These are phyloP conservation scores for Murraya koenigii DNA, from an alignment of 345 rosid species.

Conservation along the genomic window DNA sequence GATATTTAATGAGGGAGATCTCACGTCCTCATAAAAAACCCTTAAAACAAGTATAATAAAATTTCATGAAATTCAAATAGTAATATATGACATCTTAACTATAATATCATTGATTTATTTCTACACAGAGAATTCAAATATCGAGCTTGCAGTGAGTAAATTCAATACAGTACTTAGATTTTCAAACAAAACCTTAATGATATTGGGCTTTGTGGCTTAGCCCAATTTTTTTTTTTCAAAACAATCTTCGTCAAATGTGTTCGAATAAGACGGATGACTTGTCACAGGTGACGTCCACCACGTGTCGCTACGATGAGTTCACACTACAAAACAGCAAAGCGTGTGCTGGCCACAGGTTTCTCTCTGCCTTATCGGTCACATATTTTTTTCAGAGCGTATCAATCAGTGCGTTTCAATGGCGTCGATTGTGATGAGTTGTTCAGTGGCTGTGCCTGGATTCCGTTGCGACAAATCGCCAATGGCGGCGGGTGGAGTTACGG, in stretches of 20 bases:
- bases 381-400: neutral
- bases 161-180: too few species aligned
- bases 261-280: neutral
- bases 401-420: slow-evolving; percentile 28
- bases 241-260: too few species aligned
- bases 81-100: too few species aligned
- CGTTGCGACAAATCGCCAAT: slow-evolving; percentile 25
- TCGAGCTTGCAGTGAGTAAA: too few species aligned
- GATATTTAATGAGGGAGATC: too few species aligned
- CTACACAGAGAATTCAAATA: too few species aligned
- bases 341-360: slow-evolving; percentile 58
- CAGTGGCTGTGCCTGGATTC: slow-evolving; percentile 19
- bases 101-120: too few species aligned
- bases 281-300: slow-evolving; percentile 12
- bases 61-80: too few species aligned
- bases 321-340: neutral
- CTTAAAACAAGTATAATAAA: accelerated
- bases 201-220: too few species aligned
- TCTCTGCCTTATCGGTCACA: neutral
- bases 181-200: too few species aligned
- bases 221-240: too few species aligned
- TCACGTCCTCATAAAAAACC: too few species aligned
- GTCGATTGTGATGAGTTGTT: slow-evolving; percentile 16
- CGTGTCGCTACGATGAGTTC: neutral
- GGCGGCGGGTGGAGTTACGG: slow-evolving; percentile 13